Percentiles rank a stretch among this genome's conserved stretches.
phyloP scores from a whole-genome alignment of 352 stramenopile species.

The Peronospora destructor region DNA sequence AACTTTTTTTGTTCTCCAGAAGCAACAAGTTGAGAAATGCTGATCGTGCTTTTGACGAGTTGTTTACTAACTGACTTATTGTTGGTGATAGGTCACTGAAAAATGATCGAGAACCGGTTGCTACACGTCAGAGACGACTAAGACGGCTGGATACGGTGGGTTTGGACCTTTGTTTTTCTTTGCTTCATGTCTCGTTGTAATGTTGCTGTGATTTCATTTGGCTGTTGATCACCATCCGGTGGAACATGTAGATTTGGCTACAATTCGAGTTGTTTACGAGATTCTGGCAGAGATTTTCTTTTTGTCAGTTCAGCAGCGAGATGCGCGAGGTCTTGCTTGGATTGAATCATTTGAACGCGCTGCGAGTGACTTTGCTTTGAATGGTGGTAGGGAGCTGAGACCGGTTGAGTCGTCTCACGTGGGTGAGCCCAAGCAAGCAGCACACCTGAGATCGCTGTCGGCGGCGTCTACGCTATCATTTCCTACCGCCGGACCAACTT shows the following conservation, averaged over 20 bases:
- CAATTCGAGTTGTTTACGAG: constrained; percentile 71
- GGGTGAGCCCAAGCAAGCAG: neutral
- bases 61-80: neutral
- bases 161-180: neutral
- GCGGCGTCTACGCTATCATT: constrained; percentile 26
- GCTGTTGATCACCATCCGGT: too few relatives aligned
- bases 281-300: constrained; percentile 65
- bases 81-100: constrained; percentile 28
- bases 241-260: constrained; percentile 48
- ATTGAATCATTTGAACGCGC: constrained; percentile 28
- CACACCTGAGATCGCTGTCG: constrained; percentile 17
- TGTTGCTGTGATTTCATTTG: neutral
- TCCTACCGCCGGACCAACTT: too few relatives aligned
- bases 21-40: neutral
- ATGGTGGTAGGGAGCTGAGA: constrained; percentile 15
- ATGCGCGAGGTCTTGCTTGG: constrained; percentile 18
- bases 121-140: constrained; percentile 38
- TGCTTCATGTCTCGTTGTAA: neutral
- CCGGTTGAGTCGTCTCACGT: constrained; percentile 9
- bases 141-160: constrained; percentile 55
- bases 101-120: constrained; percentile 31
- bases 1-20: too few relatives aligned
- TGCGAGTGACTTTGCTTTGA: constrained; percentile 27
- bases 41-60: neutral
- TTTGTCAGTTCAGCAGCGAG: constrained; percentile 35